These are phyloP conservation scores for Deinandra increscens DNA, from an alignment of 129 eudicot species.

Conservation along the genomic window DNA sequence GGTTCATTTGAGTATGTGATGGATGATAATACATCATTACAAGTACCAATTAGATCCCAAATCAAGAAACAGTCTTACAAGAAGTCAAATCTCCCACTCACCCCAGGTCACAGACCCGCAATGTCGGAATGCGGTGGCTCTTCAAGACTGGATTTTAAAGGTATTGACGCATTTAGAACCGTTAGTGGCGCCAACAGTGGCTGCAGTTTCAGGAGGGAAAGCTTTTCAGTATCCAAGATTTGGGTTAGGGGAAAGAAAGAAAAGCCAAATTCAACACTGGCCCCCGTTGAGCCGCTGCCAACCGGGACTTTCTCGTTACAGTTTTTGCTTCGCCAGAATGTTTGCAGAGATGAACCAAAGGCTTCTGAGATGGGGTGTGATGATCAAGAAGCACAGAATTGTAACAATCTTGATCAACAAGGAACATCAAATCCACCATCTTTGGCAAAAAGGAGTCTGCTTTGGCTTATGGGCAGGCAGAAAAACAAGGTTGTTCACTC, in stretches of 20 bases:
- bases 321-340: constrained; percentile 44
- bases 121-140: constrained; percentile 77
- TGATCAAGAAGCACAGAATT: constrained; percentile 55
- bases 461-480: constrained; percentile 83
- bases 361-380: constrained; percentile 48
- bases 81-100: constrained; percentile 46
- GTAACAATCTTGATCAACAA: constrained; percentile 54
- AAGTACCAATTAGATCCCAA: constrained; percentile 70
- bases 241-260: constrained; percentile 79
- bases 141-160: constrained; percentile 66
- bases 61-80: constrained; percentile 50
- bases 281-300: constrained; percentile 34
- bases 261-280: constrained; percentile 28
- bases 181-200: constrained; percentile 23
- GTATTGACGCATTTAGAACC: constrained; percentile 48
- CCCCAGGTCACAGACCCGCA: constrained; percentile 57
- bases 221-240: constrained; percentile 77
- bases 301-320: constrained; percentile 57
- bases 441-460: constrained; percentile 61
- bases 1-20: constrained; percentile 91
- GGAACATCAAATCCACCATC: constrained; percentile 50
- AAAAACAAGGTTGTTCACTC: constrained; percentile 68
- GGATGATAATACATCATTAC: constrained; percentile 64
- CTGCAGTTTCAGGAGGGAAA: constrained; percentile 47
- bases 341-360: constrained; percentile 32